Conservation (phyloP, 202 grass and related monocot genomes). For the Miscanthus sacchariflorus region DNA sequence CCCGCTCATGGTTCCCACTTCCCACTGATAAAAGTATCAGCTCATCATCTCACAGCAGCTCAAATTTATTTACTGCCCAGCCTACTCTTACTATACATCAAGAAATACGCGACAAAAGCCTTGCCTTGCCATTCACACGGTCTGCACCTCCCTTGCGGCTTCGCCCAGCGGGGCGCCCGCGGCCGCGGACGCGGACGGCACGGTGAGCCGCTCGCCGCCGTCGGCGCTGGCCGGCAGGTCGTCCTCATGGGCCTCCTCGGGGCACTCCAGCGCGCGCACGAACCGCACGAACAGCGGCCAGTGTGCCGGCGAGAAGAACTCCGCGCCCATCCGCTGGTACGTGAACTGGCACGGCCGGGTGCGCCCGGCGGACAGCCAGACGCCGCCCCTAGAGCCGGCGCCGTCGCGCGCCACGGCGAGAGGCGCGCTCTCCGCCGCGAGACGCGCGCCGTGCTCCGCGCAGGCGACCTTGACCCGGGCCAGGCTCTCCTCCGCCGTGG, state of each 20-base stretch:
- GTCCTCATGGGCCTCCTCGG: slow-evolving; percentile 48
- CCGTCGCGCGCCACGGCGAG: slow-evolving; percentile 42
- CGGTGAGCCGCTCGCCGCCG: slow-evolving; percentile 1
- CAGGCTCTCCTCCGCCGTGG: slow-evolving; percentile 47
- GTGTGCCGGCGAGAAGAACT: slow-evolving; percentile 92
- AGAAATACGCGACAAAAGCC: neutral
- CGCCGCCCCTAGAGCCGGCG: slow-evolving; percentile 17
- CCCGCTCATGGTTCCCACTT: neutral
- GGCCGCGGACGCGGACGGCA: neutral
- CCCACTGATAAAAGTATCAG: neutral
- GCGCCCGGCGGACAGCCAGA: slow-evolving; percentile 51
- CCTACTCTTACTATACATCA: slow-evolving; percentile 10
- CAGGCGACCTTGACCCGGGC: slow-evolving; percentile 68
- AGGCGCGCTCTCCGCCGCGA: slow-evolving; percentile 78
- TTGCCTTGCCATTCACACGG: slow-evolving; percentile 31
- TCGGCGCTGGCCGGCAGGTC: slow-evolving; percentile 49
- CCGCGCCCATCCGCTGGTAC: slow-evolving; percentile 79
- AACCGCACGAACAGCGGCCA: slow-evolving; percentile 83
- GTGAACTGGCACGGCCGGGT: slow-evolving; percentile 53
- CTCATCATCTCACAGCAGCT: neutral
- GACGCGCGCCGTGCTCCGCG: slow-evolving; percentile 44
- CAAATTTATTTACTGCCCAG: neutral
- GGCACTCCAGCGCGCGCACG: slow-evolving; percentile 55
- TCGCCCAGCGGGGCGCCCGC: neutral
- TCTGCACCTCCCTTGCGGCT: slow-evolving; percentile 44